Conservation (phyloP, 192 early-diverging fungal species). For the Kappamyces sp. region DNA sequence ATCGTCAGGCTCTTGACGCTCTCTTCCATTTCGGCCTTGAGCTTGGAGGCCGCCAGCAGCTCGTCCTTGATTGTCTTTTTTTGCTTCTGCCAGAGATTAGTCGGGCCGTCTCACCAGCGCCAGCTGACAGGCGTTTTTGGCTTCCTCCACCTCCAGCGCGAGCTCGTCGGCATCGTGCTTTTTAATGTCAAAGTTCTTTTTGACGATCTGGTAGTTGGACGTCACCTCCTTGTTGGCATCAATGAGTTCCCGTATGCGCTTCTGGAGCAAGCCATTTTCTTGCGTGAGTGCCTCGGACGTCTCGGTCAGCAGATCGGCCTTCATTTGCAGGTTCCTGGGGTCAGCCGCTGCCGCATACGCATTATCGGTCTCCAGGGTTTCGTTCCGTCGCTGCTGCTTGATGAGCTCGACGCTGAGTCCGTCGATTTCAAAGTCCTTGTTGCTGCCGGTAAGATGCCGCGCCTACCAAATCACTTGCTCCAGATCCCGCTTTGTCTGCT, state of each 20-base stretch:
- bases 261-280: slow-evolving; percentile 46
- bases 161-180: slow-evolving; percentile 46
- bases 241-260: slow-evolving; percentile 44
- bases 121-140: slow-evolving; percentile 51
- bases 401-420: slow-evolving; percentile 38
- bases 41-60: slow-evolving; percentile 30
- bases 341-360: slow-evolving; percentile 16
- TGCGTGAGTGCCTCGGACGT: slow-evolving; percentile 37
- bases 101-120: slow-evolving; percentile 28
- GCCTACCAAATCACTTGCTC: slow-evolving; percentile 23
- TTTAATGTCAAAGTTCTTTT: slow-evolving; percentile 53
- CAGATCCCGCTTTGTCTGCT: slow-evolving; percentile 14
- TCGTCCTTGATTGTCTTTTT: slow-evolving; percentile 44
- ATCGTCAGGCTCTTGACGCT: slow-evolving; percentile 39
- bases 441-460: slow-evolving; percentile 21
- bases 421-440: slow-evolving; percentile 43
- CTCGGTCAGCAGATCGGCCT: slow-evolving; percentile 36
- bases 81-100: slow-evolving; percentile 33
- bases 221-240: slow-evolving; percentile 52
- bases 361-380: slow-evolving; percentile 31
- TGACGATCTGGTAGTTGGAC: slow-evolving; percentile 46
- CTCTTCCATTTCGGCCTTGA: slow-evolving; percentile 43
- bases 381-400: slow-evolving; percentile 29
- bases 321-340: slow-evolving; percentile 28
- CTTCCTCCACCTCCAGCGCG: slow-evolving; percentile 47